Percentiles rank a stretch among this genome's conserved stretches.
Evolutionary conservation across 495 filamentous ascomycete genomes (phyloP).

Genomic region (Aspergillus steynii): DNA sequence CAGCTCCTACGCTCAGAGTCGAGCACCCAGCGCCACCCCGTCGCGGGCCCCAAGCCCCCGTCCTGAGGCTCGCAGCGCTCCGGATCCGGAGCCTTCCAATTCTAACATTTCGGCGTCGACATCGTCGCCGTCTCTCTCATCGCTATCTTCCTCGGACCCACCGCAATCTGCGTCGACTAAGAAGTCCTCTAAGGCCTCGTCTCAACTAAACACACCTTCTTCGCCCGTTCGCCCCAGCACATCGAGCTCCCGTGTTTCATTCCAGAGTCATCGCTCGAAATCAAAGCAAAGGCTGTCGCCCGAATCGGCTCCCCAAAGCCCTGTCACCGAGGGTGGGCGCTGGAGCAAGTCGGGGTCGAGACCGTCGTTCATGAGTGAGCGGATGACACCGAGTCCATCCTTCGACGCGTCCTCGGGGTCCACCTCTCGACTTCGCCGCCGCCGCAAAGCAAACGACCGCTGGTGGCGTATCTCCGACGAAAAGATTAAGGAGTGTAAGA

Average conservation of each 20-base stretch:
- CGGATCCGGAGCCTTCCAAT: slow-evolving; percentile 28
- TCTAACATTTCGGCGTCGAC: slow-evolving; percentile 37
- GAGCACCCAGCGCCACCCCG: slow-evolving; percentile 47
- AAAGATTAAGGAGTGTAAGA: slow-evolving; percentile 91
- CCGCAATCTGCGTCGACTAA: slow-evolving; percentile 15
- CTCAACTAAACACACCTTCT: slow-evolving; percentile 25
- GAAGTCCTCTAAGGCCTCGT: slow-evolving; percentile 10
- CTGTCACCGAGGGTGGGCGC: slow-evolving; percentile 27
- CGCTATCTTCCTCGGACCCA: slow-evolving; percentile 21
- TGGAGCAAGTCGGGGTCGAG: slow-evolving; percentile 32
- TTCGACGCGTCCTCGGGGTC: slow-evolving; percentile 22
- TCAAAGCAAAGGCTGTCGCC: slow-evolving; percentile 29
- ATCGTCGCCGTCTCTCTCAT: slow-evolving; percentile 46
- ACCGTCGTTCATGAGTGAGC: slow-evolving; percentile 22
- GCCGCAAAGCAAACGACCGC: slow-evolving; percentile 63
- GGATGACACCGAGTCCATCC: slow-evolving; percentile 28
- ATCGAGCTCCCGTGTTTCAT: slow-evolving; percentile 37
- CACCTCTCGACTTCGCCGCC: slow-evolving; percentile 47
- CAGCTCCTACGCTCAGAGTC: slow-evolving; percentile 66
- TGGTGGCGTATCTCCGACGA: slow-evolving; percentile 99
- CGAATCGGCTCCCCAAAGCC: slow-evolving; percentile 29
- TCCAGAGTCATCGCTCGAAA: slow-evolving; percentile 37
- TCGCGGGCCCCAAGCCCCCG: slow-evolving; percentile 47
- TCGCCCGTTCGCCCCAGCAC: slow-evolving; percentile 42
- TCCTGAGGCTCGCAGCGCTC: slow-evolving; percentile 28